phyloP scores from a whole-genome alignment of 768 basidiomycete genomes.

The Goffeauzyma gilvescens region DNA sequence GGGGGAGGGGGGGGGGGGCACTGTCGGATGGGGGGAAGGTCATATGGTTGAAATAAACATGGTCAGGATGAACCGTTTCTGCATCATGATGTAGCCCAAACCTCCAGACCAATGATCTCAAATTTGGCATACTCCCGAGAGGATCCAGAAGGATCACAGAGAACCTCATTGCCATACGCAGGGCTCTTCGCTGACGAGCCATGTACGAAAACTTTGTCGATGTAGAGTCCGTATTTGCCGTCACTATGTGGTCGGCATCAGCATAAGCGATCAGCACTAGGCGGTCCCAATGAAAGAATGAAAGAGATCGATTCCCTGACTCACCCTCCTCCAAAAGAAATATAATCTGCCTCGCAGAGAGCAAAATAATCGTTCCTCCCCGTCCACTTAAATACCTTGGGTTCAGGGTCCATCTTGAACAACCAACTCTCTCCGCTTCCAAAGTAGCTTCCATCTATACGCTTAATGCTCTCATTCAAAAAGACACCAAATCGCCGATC shows the following conservation, averaged over 20 bases:
- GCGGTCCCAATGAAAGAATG: not conserved
- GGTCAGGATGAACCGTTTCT: too few relatives aligned
- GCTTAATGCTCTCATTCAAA: constrained; percentile 51
- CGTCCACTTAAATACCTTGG: constrained; percentile 37
- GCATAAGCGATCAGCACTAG: not conserved
- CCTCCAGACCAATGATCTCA: constrained; percentile 79
- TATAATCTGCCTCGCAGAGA: constrained; percentile 56
- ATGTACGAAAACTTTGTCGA: constrained; percentile 60
- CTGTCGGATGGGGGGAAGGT: too few relatives aligned
- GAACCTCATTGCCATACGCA: constrained; percentile 68
- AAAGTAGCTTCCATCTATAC: constrained; percentile 51
- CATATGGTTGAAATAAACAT: too few relatives aligned
- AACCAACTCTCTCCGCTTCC: constrained; percentile 52
- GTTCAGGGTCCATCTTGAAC: constrained; percentile 1
- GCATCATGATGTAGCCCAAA: constrained; percentile 45
- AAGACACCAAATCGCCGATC: constrained; percentile 63
- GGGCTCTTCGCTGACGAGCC: constrained; percentile 70
- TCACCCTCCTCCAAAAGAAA: constrained; percentile 85
- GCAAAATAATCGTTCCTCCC: constrained; percentile 79
- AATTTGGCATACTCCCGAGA: constrained; percentile 45
- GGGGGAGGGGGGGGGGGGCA: too few relatives aligned
- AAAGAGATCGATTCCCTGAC: constrained; percentile 22
- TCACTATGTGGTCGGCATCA: constrained; percentile 38
- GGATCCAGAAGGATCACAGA: constrained; percentile 38
- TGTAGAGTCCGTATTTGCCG: constrained; percentile 70